Evolutionary conservation across 805 yeast genomes (phyloP).

Genomic region (Candida easanensis): DNA sequence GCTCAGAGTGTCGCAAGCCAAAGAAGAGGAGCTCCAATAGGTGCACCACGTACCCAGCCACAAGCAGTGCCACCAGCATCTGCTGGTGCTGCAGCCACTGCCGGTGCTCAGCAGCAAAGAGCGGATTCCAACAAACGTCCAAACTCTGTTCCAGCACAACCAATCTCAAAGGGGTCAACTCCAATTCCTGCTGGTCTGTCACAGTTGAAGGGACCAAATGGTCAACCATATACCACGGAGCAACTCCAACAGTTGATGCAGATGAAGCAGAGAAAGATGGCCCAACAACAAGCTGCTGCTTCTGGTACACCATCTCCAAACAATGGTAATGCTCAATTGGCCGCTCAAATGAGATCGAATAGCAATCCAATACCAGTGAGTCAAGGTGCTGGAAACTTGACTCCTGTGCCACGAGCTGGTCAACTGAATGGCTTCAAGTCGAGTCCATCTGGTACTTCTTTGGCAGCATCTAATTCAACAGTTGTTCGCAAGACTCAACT

Average conservation of each 20-base stretch:
- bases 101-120: slow-evolving; percentile 4
- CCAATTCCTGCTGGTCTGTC: slow-evolving; percentile 1
- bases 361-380: slow-evolving; percentile 19
- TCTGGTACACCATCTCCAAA: slow-evolving; percentile 20
- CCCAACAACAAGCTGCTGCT: slow-evolving; percentile 20
- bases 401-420: slow-evolving; percentile 2
- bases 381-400: slow-evolving; percentile 13
- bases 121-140: slow-evolving; percentile 13
- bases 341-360: slow-evolving; percentile 19
- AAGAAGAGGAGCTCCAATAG: slow-evolving; percentile 1
- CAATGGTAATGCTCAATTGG: slow-evolving; percentile 10
- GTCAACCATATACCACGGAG: slow-evolving; percentile 56
- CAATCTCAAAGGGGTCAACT: slow-evolving; percentile 3
- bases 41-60: not conserved
- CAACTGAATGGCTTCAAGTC: slow-evolving; percentile 3
- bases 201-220: slow-evolving; percentile 38
- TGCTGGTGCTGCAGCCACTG: slow-evolving; percentile 28
- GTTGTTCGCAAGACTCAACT: slow-evolving; percentile 29
- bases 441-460: slow-evolving; percentile 8
- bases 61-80: not conserved
- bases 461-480: slow-evolving; percentile 1
- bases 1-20: slow-evolving; percentile 28
- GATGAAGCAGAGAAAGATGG: slow-evolving; percentile 27
- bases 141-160: slow-evolving; percentile 18
- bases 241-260: slow-evolving; percentile 58